A percentile compares a stretch with the other conserved stretches of the same genome.
phyloP scores from a whole-genome alignment of 2,329 filamentous ascomycete species.

The Nigrograna mackinnonii region DNA sequence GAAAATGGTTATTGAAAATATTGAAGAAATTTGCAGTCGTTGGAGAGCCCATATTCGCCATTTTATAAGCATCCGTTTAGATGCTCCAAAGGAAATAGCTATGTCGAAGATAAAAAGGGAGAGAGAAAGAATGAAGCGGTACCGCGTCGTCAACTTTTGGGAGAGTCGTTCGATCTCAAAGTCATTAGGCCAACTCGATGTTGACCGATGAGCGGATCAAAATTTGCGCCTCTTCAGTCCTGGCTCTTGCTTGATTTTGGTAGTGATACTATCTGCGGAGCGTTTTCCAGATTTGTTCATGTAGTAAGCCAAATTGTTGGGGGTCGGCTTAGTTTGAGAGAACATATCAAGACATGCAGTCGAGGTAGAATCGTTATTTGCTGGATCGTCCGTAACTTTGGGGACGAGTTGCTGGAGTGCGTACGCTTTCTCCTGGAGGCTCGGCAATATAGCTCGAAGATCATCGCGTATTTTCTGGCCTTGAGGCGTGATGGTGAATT shows the following conservation, averaged over 20 bases:
- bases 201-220: neutral
- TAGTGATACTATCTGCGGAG: neutral
- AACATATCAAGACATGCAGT: too few species aligned
- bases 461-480: neutral
- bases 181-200: neutral
- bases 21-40: neutral
- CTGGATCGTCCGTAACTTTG: neutral
- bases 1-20: neutral
- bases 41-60: neutral
- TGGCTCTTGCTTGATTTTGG: constrained; percentile 1
- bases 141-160: neutral
- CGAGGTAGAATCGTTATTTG: neutral
- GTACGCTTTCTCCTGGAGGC: neutral
- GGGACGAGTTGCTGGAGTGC: neutral
- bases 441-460: neutral
- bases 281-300: neutral
- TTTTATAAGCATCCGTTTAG: neutral
- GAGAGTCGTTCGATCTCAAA: neutral
- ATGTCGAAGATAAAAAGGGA: neutral
- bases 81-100: too few species aligned
- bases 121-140: neutral
- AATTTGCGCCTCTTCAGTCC: neutral
- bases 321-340: neutral
- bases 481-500: neutral
- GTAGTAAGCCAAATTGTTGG: neutral